Percentiles rank a stretch among this genome's conserved stretches.
These are phyloP conservation scores for Talaromyces piceae DNA, from an alignment of 2,329 filamentous ascomycete genomes.

Conservation along the genomic window DNA sequence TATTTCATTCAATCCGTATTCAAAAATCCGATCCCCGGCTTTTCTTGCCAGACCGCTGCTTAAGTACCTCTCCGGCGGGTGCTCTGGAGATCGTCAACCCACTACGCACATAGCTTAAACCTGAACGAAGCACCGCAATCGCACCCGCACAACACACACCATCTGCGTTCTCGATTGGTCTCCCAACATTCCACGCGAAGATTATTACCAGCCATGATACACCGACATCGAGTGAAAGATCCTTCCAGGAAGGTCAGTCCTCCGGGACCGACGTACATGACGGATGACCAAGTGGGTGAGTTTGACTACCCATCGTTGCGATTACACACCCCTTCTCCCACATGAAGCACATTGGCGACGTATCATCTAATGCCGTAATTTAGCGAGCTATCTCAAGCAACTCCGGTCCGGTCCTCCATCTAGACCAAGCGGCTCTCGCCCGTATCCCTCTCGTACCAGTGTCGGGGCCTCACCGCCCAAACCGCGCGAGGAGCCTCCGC, in stretches of 20 bases:
- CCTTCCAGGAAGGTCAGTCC: slow-evolving; percentile 40
- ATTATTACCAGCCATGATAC: slow-evolving; percentile 24
- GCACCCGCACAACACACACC: neutral
- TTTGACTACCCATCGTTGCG: slow-evolving; percentile 5
- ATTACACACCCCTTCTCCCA: neutral
- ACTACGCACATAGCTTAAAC: neutral
- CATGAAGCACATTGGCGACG: neutral
- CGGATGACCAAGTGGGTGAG: slow-evolving; percentile 40
- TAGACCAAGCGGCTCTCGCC: slow-evolving; percentile 54
- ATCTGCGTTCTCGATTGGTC: slow-evolving; percentile 1
- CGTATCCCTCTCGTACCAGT: slow-evolving; percentile 37
- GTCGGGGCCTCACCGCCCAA: slow-evolving; percentile 15
- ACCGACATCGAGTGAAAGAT: slow-evolving; percentile 29
- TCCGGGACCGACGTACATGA: slow-evolving; percentile 41
- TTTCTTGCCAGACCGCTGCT: neutral
- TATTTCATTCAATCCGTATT: neutral
- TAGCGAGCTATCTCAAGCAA: slow-evolving; percentile 54
- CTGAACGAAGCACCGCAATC: no score
- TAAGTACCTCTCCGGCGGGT: neutral
- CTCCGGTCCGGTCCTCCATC: slow-evolving; percentile 50
- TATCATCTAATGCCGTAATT: neutral
- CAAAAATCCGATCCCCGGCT: neutral
- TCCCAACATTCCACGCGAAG: slow-evolving; percentile 6
- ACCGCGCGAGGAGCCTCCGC: slow-evolving; percentile 25
- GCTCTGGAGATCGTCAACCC: neutral